Evolutionary conservation across 768 basidiomycete genomes (phyloP).

Genomic region (Lactarius evosmus): DNA sequence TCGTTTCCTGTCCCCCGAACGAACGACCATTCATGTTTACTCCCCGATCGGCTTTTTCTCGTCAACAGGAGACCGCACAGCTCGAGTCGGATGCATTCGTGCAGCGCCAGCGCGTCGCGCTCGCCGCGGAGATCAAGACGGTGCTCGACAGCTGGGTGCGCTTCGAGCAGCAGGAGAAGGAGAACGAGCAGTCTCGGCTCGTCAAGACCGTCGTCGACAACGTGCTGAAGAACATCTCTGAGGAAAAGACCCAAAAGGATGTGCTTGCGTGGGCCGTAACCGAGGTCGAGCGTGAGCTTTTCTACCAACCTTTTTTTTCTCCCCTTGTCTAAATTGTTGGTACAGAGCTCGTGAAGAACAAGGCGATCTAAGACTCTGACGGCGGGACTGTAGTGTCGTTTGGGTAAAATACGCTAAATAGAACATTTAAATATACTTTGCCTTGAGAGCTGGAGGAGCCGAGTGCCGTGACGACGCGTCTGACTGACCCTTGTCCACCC

Average conservation of each 20-base stretch:
- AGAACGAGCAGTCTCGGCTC: slow-evolving; percentile 92
- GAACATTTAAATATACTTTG: slow-evolving; percentile 22
- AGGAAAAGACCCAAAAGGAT: slow-evolving; percentile 87
- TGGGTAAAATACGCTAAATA: slow-evolving; percentile 20
- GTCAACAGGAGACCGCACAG: slow-evolving; percentile 77
- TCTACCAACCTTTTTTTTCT: not conserved
- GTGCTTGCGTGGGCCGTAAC: slow-evolving; percentile 73
- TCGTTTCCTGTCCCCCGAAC: not conserved
- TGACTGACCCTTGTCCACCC: not conserved
- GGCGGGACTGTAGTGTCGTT: not conserved
- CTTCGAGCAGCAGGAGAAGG: slow-evolving; percentile 94
- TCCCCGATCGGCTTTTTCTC: not conserved
- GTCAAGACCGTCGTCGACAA: slow-evolving; percentile 85
- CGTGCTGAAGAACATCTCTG: slow-evolving; percentile 76
- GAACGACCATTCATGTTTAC: too few relatives aligned
- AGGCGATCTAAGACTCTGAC: slow-evolving; percentile 65
- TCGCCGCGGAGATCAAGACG: slow-evolving; percentile 86
- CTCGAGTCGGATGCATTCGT: slow-evolving; percentile 89
- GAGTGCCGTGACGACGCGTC: slow-evolving; percentile 22
- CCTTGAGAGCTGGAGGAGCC: slow-evolving; percentile 12
- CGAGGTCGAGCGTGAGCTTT: slow-evolving; percentile 90
- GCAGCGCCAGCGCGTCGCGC: slow-evolving; percentile 81
- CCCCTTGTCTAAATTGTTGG: not conserved
- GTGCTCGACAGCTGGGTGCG: slow-evolving; percentile 98
- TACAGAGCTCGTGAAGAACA: slow-evolving; percentile 85